These are phyloP conservation scores for Populus davidiana DNA, from an alignment of 345 rosid genomes.

Conservation along the genomic window DNA sequence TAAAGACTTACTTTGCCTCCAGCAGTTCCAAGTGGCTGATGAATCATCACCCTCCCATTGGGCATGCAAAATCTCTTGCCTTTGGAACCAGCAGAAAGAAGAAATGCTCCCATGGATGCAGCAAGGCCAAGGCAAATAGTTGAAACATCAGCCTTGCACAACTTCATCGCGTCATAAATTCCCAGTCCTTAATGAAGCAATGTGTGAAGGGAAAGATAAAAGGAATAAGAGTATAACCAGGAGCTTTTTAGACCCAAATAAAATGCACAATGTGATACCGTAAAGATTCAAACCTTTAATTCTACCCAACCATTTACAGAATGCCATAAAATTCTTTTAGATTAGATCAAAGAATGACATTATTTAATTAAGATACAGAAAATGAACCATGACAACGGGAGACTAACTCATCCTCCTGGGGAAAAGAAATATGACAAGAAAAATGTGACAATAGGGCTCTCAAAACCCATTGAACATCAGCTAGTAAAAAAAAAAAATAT, in stretches of 20 bases:
- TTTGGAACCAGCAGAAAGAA: conserved; percentile 80
- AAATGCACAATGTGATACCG: background rate
- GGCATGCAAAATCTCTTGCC: conserved; percentile 98
- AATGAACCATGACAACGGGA: too few species aligned
- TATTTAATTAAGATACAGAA: too few species aligned
- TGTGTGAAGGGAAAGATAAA: conserved; percentile 4
- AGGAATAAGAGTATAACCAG: conserved; percentile 3
- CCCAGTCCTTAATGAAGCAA: conserved; percentile 66
- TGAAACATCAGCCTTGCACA: conserved; percentile 93
- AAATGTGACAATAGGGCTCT: too few species aligned
- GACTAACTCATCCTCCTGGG: too few species aligned
- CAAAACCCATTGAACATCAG: too few species aligned
- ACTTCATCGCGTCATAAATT: conserved; percentile 93
- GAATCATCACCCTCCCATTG: conserved; percentile 89
- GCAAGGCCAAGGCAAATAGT: conserved; percentile 92
- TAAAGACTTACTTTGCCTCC: conserved; percentile 68
- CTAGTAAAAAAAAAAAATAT: too few species aligned
- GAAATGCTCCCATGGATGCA: conserved; percentile 92
- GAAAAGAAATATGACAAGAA: too few species aligned
- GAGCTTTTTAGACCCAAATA: background rate
- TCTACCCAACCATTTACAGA: too few species aligned
- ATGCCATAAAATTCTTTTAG: too few species aligned
- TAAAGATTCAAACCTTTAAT: too few species aligned
- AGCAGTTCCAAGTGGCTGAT: conserved; percentile 84
- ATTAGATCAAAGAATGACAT: too few species aligned